Conservation (phyloP, 345 rosid genomes). For the Brassica nigra region DNA sequence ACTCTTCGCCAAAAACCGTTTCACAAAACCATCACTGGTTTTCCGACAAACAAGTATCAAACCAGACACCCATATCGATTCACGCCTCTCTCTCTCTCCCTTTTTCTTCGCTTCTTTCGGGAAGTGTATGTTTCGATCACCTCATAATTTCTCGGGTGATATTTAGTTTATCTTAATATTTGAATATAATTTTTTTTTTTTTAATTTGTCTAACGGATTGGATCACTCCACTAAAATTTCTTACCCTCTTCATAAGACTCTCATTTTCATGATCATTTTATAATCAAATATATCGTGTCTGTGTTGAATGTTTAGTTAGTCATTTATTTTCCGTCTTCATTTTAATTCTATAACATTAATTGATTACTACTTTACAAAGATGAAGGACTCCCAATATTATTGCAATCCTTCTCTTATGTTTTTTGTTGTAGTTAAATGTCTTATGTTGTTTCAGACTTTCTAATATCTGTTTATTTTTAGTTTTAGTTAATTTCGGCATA, state of each 20-base stretch:
- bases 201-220: neutral
- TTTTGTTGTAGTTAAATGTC: neutral
- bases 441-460: neutral
- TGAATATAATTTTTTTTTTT: neutral
- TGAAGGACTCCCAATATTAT: neutral
- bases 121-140: constrained; percentile 22
- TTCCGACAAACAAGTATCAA: constrained; percentile 24
- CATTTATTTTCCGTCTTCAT: neutral
- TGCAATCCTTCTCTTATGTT: neutral
- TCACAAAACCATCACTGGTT: constrained; percentile 15
- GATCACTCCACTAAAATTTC: neutral
- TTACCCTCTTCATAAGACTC: constrained; percentile 16
- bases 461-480: neutral
- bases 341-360: constrained; percentile 10
- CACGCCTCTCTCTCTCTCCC: neutral
- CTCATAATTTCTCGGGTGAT: neutral
- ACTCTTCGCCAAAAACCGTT: constrained; percentile 17
- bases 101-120: constrained; percentile 8
- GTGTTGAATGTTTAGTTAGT: constrained; percentile 18
- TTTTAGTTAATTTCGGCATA: neutral
- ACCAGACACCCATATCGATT: constrained; percentile 4
- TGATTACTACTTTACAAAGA: neutral
- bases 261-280: constrained; percentile 19
- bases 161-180: neutral
- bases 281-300: neutral